Base-by-base conservation (phyloP, 805 yeast genomes). In the Candida sphagnicola region DNA sequence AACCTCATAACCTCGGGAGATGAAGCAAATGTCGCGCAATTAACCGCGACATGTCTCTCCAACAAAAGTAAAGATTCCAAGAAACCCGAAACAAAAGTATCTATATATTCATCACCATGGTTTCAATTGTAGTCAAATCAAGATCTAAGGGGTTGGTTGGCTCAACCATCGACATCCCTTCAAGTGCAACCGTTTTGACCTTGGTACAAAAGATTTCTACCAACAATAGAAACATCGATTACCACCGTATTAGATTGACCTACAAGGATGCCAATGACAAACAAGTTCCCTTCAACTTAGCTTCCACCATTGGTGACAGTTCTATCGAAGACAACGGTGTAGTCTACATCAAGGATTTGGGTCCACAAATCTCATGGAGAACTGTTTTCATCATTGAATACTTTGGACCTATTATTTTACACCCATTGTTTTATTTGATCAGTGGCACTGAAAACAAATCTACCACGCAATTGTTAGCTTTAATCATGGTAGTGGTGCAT, bases 281-380 rank as follows among this genome's bases (percentile, higher is more conserved):
- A 40, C 36, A 51, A 40, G 42, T 39, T 34, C 38, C 50, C 45
- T 28, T 61, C 54, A 26, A 10, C 15, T 26, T n/a, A 13, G 6
- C 29, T 6, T 10, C 29, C 5, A 26, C 8, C n/a, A 26, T 26
- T 26, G 29, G 29, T 13, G 29, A 26, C 29, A 13, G 5, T 26
- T 54, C 67, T 30, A 62, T 64, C 16, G 64, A 59, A 8, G 60
- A 54, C 0, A 53, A 51, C 10, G 32, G 69, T 17, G 70, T 63
- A 11, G 66, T 89, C 11, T 76, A 65, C 46, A 85, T 85, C 39
- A 90, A 91, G 59, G 99, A 91, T 56, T 69, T 91, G 44, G 99
- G 99, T 15, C 89, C 90, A 1, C 99, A 93, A 63, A 78, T 93
- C 42, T 80, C 82, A 4, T 93, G 97, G 96, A 77, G 85, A 63